Base-by-base conservation (phyloP, 495 filamentous ascomycete species). In the Hypoxylon cercidicola region DNA sequence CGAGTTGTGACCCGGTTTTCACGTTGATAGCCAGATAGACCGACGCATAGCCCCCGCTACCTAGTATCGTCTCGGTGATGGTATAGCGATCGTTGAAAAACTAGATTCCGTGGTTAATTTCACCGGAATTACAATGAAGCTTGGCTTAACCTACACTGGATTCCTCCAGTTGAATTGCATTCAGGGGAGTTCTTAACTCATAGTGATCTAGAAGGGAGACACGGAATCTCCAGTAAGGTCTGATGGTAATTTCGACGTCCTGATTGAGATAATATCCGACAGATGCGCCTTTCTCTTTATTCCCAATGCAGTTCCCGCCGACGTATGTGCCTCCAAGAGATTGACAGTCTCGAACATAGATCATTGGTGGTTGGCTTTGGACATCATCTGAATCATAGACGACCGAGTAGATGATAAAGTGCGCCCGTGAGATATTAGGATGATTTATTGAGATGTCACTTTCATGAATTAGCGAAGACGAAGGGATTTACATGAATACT, bases 31-130 rank as follows among this genome's bases (percentile, higher is more conserved):
- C 92, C 60, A 95, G 81, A 74, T 93, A 93, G 37, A 98, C 89
- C 78, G 88, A 86, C 46, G 91, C 91, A 75, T 91, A 93, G 1
- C 88, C 89, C 40, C 93, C 93, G 79, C 91, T 86, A 63, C 96
- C 96, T 68, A 97, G 85, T 32, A 88, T 74, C 23, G 84, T 79
- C 43, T 78, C 68, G 0, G 78, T 83, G 41, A 90, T 70, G 2
- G 72, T 54, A 57, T 82, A 89, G 16, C 74, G 60, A 45, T 82
- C 52, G 8, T 68, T 45, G 50, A 89, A 84, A 40, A 71, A 37
- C 85, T 88, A 20, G 23, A 9, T 15, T n/a, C 11, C 13, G 25
- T 43, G 11, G 37, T 60, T 50, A 63, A 41, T 61, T 15, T 25
- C 4, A 4, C 12, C n/a, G 3, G 3, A 19, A 32, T 25, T 12